Percentiles rank a stretch among this genome's conserved stretches.
These are phyloP conservation scores for Pleurotus djamor DNA, from an alignment of 768 basidiomycete genomes.

Conservation along the genomic window DNA sequence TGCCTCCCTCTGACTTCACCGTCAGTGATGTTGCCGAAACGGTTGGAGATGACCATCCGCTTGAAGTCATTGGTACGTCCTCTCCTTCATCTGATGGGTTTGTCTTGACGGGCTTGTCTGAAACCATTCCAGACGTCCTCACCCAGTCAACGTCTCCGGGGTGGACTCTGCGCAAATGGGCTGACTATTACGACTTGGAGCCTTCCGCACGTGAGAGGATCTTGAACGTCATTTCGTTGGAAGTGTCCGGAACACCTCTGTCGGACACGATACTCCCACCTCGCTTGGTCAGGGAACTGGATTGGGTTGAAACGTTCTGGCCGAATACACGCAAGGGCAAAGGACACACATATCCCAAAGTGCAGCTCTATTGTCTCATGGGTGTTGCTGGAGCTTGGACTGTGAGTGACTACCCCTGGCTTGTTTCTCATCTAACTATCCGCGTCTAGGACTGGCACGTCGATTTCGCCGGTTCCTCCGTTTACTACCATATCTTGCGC, in stretches of 20 bases:
- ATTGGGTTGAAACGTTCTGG: constrained; percentile 98
- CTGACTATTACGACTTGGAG: constrained; percentile 76
- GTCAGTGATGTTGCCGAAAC: constrained; percentile 79
- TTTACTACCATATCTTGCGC: constrained; percentile 92
- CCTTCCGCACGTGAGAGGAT: constrained; percentile 77
- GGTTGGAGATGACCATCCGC: constrained; percentile 73
- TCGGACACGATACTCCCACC: constrained; percentile 82
- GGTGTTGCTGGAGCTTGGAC: constrained; percentile 94
- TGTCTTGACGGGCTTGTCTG: background rate
- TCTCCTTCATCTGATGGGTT: background rate
- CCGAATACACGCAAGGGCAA: constrained; percentile 73
- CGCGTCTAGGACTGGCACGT: constrained; percentile 88
- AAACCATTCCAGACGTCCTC: constrained; percentile 63
- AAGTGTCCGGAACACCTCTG: constrained; percentile 84
- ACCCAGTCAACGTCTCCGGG: constrained; percentile 82
- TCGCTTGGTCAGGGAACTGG: constrained; percentile 79
- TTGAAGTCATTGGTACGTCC: constrained; percentile 87
- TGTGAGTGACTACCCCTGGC: constrained; percentile 41
- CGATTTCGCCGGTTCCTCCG: constrained; percentile 96
- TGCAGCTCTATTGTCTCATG: constrained; percentile 97
- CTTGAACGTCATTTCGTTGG: constrained; percentile 93
- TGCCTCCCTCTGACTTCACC: constrained; percentile 71
- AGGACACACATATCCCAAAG: constrained; percentile 83
- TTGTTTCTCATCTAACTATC: background rate
- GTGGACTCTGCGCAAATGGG: constrained; percentile 93